A percentile compares a stretch with the other conserved stretches of the same genome.
Evolutionary conservation across 2,329 filamentous ascomycete genomes (phyloP).

Genomic region (Myriosclerotinia scirpicola): DNA sequence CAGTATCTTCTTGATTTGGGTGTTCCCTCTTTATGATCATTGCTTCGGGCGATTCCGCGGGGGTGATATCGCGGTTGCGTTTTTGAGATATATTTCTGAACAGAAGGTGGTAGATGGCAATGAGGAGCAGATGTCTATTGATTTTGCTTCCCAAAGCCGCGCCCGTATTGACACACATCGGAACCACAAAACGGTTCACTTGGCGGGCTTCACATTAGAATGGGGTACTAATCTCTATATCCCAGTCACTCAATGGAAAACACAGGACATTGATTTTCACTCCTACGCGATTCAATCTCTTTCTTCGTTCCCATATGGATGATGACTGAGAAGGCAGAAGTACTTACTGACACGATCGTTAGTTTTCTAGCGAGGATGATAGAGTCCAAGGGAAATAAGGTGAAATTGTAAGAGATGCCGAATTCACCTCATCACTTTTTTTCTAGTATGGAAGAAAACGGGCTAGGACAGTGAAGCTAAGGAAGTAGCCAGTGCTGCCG

Average conservation of each 20-base stretch:
- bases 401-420: constrained; percentile 45
- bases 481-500: constrained; percentile 25
- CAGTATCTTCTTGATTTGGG: constrained; percentile 45
- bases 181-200: constrained; percentile 44
- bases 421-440: constrained; percentile 49
- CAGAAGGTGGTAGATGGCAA: constrained; percentile 28
- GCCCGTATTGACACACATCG: constrained; percentile 34
- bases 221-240: constrained; percentile 47
- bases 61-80: constrained; percentile 47
- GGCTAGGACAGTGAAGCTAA: constrained; percentile 45
- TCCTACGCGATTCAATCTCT: constrained; percentile 42
- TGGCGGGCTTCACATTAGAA: constrained; percentile 41
- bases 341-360: constrained; percentile 45
- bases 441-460: constrained; percentile 43
- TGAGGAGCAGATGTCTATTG: constrained; percentile 39
- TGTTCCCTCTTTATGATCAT: constrained; percentile 46
- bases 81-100: constrained; percentile 48
- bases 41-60: constrained; percentile 50
- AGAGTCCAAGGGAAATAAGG: constrained; percentile 43
- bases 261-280: constrained; percentile 44
- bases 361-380: constrained; percentile 44
- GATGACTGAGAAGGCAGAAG: constrained; percentile 44
- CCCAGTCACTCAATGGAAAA: no score
- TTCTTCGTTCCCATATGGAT: constrained; percentile 46
- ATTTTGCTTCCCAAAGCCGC: constrained; percentile 37